A percentile compares a stretch with the other conserved stretches of the same genome.
These are phyloP conservation scores for Litsea cubeba DNA, from an alignment of 164 flowering plant genomes.

Conservation along the genomic window DNA sequence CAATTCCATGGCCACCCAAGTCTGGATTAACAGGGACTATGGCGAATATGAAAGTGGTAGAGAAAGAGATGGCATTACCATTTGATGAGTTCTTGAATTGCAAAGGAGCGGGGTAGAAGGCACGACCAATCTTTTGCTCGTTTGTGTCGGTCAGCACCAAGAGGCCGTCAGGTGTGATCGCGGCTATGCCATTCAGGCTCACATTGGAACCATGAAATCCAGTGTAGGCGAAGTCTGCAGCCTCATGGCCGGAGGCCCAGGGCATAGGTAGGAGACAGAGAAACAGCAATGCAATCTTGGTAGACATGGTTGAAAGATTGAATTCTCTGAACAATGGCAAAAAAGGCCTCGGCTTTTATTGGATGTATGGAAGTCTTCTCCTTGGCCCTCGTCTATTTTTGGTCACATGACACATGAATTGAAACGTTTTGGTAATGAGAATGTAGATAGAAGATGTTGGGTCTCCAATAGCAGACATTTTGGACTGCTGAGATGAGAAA, in stretches of 20 bases:
- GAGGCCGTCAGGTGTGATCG: constrained; percentile 10
- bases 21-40: constrained; percentile 4
- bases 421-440: too few relatives aligned
- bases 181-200: constrained; percentile 8
- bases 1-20: constrained; percentile 20
- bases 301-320: not conserved
- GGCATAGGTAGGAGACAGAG: not conserved
- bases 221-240: constrained; percentile 3
- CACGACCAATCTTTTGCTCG: constrained; percentile 4
- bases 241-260: too few relatives aligned
- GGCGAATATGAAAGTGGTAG: constrained; percentile 28
- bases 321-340: too few relatives aligned
- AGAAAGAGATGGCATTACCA: constrained; percentile 17
- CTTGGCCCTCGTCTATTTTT: too few relatives aligned
- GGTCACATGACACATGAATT: too few relatives aligned
- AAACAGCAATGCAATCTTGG: not conserved
- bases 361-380: too few relatives aligned
- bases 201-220: constrained; percentile 6
- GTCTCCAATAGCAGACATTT: too few relatives aligned
- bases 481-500: too few relatives aligned
- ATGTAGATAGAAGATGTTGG: too few relatives aligned
- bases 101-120: constrained; percentile 6
- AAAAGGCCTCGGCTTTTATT: too few relatives aligned
- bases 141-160: constrained; percentile 7
- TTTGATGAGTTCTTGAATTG: constrained; percentile 16